Base-by-base conservation (phyloP, 2,329 filamentous ascomycete species). In the Fusarium sp. region DNA sequence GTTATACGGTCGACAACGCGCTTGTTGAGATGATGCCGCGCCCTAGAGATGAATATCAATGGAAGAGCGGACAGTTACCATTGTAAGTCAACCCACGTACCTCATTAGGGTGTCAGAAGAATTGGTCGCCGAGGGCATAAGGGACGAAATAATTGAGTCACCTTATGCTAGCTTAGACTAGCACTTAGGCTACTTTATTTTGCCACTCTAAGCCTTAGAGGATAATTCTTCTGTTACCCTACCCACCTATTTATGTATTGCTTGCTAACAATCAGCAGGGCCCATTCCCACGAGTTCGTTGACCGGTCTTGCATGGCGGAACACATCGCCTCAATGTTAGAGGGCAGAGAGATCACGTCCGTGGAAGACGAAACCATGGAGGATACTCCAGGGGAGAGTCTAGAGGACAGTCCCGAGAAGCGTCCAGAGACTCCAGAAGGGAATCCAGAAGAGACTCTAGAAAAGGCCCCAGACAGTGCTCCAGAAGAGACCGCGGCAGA, bases 11-110 rank as follows among this genome's bases (percentile, higher is more conserved):
- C 25, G 25, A 38, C 9, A 40, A 30, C 12, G 65, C 54, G 1
- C n/a, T 55, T 9, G 15, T 70, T 11, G 65, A 69, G 16, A n/a
- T 58, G 18, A 18, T 29, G n/a, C 50, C 30, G 15, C n/a, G 7
- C 3, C 24, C 3, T 7, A 38, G 6, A 15, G 30, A 15, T 8
- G 14, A 32, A 15, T n/a, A n/a, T n/a, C n/a, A n/a, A n/a, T n/a
- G n/a, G n/a, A 8, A 32, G 30, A 4, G 30, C 1, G 30, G 14
- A 4, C 0, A 2, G 1, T 9, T 38, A 2, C 18, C 34, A 0
- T 11, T 38, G 34, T 38, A 38, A n/a, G 34, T 38, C 34, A 38
- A 38, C 34, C 34, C 34, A 27, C 10, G 10, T 27, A 11, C 27
- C 27, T 32, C 30, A 1, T 34, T 34, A 11, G 9, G 16, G 32